Conservation (phyloP, 1,284 basidiomycete species). For the Ustilago nuda region DNA sequence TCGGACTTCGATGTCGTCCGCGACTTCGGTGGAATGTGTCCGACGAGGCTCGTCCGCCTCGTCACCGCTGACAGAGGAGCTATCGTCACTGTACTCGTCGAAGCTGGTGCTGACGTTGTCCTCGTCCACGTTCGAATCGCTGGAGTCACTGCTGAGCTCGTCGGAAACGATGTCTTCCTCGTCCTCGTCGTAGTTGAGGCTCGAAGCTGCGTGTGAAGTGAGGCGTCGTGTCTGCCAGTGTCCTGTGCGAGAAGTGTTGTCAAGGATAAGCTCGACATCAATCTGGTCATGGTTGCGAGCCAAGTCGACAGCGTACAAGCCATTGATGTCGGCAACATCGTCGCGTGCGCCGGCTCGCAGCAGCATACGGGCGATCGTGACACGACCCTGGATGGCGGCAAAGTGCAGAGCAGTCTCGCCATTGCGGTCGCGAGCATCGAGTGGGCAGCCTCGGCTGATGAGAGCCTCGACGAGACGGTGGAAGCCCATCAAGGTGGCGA, state of each 20-base stretch:
- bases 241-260: constrained; percentile 41
- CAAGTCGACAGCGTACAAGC: constrained; percentile 83
- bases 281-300: constrained; percentile 74
- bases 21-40: background rate
- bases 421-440: constrained; percentile 87
- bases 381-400: constrained; percentile 79
- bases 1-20: constrained; percentile 32
- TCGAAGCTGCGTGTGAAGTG: constrained; percentile 56
- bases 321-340: constrained; percentile 80
- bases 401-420: constrained; percentile 92
- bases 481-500: constrained; percentile 85
- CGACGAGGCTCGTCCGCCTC: constrained; percentile 15
- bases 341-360: constrained; percentile 82
- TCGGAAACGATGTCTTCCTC: constrained; percentile 41
- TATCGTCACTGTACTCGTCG: constrained; percentile 56
- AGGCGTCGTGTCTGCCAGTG: constrained; percentile 46
- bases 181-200: constrained; percentile 52
- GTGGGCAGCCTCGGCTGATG: constrained; percentile 78
- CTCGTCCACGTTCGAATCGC: constrained; percentile 59
- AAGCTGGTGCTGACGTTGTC: constrained; percentile 62
- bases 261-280: constrained; percentile 71
- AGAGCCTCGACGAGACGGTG: constrained; percentile 79
- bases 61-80: constrained; percentile 33
- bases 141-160: constrained; percentile 49
- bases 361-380: constrained; percentile 78